phyloP scores from a whole-genome alignment of 1,284 basidiomycete species.

The Naganishia sp. region DNA sequence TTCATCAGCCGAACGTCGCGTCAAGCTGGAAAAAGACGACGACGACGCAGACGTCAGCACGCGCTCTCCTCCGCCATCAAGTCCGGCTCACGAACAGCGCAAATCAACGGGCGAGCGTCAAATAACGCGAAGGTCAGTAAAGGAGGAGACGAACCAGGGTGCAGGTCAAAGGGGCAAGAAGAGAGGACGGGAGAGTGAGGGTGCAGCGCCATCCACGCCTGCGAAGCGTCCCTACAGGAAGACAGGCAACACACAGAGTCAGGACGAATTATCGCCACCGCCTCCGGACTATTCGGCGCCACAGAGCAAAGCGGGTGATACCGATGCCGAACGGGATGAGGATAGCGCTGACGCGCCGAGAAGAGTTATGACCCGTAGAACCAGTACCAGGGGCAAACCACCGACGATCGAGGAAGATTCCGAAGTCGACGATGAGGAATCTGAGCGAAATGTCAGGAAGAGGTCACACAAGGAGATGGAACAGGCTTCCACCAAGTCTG shows the following conservation, averaged over 20 bases:
- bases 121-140: neutral
- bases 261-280: slow-evolving; percentile 27
- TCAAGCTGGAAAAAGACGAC: slow-evolving; percentile 19
- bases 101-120: neutral
- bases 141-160: neutral
- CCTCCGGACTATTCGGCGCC: neutral
- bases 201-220: slow-evolving; percentile 6
- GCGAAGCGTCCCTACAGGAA: slow-evolving; percentile 20
- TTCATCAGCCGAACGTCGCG: slow-evolving; percentile 1
- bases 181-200: slow-evolving; percentile 15
- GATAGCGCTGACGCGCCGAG: slow-evolving; percentile 15
- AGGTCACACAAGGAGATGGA: slow-evolving; percentile 7
- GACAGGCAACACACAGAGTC: slow-evolving; percentile 20
- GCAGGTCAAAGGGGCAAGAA: slow-evolving; percentile 11
- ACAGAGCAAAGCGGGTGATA: slow-evolving; percentile 14
- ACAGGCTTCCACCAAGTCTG: slow-evolving; percentile 10
- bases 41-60: slow-evolving; percentile 10
- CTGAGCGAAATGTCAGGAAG: slow-evolving; percentile 3
- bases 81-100: neutral
- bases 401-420: slow-evolving; percentile 22
- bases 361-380: slow-evolving; percentile 9
- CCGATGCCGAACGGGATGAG: slow-evolving; percentile 14
- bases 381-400: slow-evolving; percentile 23
- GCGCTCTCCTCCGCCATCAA: neutral
- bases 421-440: neutral